Percentiles rank a stretch among this genome's conserved stretches.
phyloP scores from a whole-genome alignment of 139 green algal genomes.

The Mesotaenium endlicherianum region DNA sequence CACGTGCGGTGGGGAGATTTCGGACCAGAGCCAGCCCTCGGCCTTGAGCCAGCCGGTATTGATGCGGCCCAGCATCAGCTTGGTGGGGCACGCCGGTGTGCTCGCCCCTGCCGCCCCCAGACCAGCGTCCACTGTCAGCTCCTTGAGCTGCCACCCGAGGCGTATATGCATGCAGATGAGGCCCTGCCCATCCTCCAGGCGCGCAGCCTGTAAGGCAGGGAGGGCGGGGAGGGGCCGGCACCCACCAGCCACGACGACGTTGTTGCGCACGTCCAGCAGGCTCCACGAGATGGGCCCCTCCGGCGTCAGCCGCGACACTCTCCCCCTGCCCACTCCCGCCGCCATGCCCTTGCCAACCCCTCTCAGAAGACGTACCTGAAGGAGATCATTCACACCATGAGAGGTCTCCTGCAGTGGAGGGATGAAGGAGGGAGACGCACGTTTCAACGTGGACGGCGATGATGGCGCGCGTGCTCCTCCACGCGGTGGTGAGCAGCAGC shows the following conservation, averaged over 20 bases:
- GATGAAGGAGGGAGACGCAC: no score
- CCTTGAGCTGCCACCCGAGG: no score
- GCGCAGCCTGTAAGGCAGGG: conserved; percentile 3
- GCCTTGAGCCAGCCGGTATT: conserved; percentile 15
- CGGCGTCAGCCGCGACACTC: background rate
- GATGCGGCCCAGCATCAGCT: conserved; percentile 51
- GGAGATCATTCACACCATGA: background rate
- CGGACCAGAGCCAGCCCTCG: conserved; percentile 33
- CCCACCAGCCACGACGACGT: conserved; percentile 30
- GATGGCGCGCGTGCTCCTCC: conserved; percentile 63
- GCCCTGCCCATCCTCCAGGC: no score
- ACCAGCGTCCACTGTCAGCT: no score
- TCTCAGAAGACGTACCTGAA: no score
- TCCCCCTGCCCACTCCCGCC: no score
- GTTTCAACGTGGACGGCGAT: conserved; percentile 61
- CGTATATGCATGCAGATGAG: no score
- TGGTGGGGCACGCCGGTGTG: conserved; percentile 38
- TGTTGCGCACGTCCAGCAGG: conserved; percentile 10
- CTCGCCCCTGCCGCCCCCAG: conserved; percentile 37
- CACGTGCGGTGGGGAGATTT: conserved; percentile 25
- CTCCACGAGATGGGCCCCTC: conserved; percentile 21
- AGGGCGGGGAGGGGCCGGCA: background rate
- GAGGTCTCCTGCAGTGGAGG: conserved; percentile 15
- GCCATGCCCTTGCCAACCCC: no score
- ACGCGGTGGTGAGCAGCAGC: conserved; percentile 73